Evolutionary conservation across 2,329 filamentous ascomycete genomes (phyloP).

Genomic region (Hypoxylon sp.): DNA sequence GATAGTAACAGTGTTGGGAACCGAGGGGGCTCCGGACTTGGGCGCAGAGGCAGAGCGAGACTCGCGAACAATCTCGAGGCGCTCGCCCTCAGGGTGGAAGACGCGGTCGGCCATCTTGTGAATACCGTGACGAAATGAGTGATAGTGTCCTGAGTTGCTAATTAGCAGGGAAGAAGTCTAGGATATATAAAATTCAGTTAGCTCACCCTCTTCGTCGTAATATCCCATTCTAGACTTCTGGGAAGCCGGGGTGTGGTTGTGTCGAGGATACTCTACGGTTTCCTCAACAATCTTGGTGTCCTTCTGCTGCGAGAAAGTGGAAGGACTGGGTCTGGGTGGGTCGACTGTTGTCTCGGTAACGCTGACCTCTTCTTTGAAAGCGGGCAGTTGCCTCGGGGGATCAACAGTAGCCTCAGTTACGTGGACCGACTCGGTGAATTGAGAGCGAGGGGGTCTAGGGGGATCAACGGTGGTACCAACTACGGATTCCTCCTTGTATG

Average conservation of each 20-base stretch:
- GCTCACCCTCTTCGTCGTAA: slow-evolving; percentile 72
- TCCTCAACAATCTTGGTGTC: slow-evolving; percentile 73
- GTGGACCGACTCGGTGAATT: slow-evolving; percentile 54
- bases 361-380: slow-evolving; percentile 60
- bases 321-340: slow-evolving; percentile 56
- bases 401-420: slow-evolving; percentile 56
- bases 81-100: slow-evolving; percentile 62
- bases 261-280: slow-evolving; percentile 70
- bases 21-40: slow-evolving; percentile 47
- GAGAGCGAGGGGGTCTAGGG: slow-evolving; percentile 50
- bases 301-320: slow-evolving; percentile 62
- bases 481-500: slow-evolving; percentile 53
- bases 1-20: slow-evolving; percentile 92
- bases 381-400: slow-evolving; percentile 49
- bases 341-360: slow-evolving; percentile 71
- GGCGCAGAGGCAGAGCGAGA: slow-evolving; percentile 53
- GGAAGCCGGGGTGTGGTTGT: slow-evolving; percentile 52
- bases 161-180: slow-evolving; percentile 1
- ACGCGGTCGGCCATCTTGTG: slow-evolving; percentile 70
- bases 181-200: background rate
- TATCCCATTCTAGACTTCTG: slow-evolving; percentile 72
- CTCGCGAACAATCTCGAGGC: slow-evolving; percentile 63
- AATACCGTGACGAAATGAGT: slow-evolving; percentile 68
- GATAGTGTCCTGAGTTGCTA: slow-evolving; percentile 63
- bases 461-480: slow-evolving; percentile 49